Evolutionary conservation across 164 flowering plant species (phyloP).

Genomic region (Tetrastigma voinierianum): DNA sequence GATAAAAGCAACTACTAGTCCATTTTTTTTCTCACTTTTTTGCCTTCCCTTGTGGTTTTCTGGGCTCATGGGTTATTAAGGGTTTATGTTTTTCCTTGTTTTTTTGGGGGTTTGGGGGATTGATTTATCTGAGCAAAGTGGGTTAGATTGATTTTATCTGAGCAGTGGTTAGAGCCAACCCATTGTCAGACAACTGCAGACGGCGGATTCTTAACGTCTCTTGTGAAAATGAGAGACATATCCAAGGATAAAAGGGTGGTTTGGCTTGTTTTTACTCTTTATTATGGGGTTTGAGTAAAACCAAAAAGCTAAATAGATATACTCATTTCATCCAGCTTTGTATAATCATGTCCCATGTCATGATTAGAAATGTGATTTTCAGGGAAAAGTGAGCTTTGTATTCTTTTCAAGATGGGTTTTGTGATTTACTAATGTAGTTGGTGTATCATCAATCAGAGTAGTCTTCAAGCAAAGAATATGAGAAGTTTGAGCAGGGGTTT

Average conservation of each 20-base stretch:
- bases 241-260: too few relatives aligned
- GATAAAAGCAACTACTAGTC: neutral
- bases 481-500: slow-evolving; percentile 11
- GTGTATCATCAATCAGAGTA: neutral
- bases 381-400: slow-evolving; percentile 1
- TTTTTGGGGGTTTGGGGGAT: too few relatives aligned
- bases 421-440: slow-evolving; percentile 15
- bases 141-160: too few relatives aligned
- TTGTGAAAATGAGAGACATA: too few relatives aligned
- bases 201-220: too few relatives aligned
- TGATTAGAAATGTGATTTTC: slow-evolving; percentile 21
- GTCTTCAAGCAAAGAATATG: slow-evolving; percentile 2
- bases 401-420: slow-evolving; percentile 11
- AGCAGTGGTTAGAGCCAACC: too few relatives aligned
- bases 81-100: neutral
- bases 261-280: too few relatives aligned
- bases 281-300: too few relatives aligned
- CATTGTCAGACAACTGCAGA: too few relatives aligned
- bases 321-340: slow-evolving; percentile 3
- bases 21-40: slow-evolving; percentile 9
- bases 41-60: slow-evolving; percentile 1
- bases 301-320: neutral
- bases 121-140: too few relatives aligned
- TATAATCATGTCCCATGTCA: slow-evolving; percentile 8
- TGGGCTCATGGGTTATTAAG: neutral